phyloP scores from a whole-genome alignment of 1,139 yeast species.

The Ogataea hybrid region DNA sequence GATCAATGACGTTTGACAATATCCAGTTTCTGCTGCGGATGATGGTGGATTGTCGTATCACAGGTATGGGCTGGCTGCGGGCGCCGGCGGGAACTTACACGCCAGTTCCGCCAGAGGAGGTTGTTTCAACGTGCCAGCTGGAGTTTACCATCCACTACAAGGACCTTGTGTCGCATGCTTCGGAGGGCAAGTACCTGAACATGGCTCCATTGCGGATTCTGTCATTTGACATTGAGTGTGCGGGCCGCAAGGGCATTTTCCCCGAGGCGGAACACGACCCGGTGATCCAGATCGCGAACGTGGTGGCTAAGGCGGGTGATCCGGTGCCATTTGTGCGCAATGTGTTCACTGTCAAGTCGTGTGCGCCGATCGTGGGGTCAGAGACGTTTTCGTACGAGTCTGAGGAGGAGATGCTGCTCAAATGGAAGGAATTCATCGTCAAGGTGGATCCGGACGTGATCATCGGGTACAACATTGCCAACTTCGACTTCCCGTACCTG shows the following conservation, averaged over 20 bases:
- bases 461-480: constrained; percentile 92
- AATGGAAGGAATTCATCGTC: constrained; percentile 83
- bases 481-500: constrained; percentile 92
- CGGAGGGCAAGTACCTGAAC: constrained; percentile 93
- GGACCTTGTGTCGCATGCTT: constrained; percentile 72
- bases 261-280: constrained; percentile 95
- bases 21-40: constrained; percentile 80
- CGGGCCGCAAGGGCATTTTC: constrained; percentile 94
- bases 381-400: constrained; percentile 74
- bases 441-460: constrained; percentile 93
- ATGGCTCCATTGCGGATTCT: constrained; percentile 92
- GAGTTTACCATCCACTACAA: constrained; percentile 71
- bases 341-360: constrained; percentile 89
- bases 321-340: constrained; percentile 83
- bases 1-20: constrained; percentile 82
- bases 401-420: constrained; percentile 79
- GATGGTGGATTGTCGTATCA: constrained; percentile 88
- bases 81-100: constrained; percentile 73
- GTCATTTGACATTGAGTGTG: constrained; percentile 97
- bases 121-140: constrained; percentile 77
- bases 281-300: constrained; percentile 96
- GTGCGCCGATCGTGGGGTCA: constrained; percentile 92
- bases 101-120: constrained; percentile 38
- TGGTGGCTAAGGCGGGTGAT: constrained; percentile 81
- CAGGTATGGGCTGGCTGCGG: constrained; percentile 98